Evolutionary conservation across 192 early-diverging fungal species (phyloP).

Genomic region (Dissophora ornata): DNA sequence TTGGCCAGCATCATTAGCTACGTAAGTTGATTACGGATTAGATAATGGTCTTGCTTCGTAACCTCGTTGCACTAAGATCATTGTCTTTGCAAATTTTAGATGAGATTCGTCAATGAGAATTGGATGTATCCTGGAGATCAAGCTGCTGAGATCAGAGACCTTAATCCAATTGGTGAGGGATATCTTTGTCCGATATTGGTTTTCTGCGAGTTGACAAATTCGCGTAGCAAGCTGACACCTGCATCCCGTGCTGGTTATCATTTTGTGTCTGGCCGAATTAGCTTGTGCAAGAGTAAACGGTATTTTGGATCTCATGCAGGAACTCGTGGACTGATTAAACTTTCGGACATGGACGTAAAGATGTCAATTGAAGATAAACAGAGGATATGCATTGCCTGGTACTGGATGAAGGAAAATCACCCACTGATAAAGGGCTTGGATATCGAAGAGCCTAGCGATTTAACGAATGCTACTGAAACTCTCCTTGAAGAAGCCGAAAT

Average conservation of each 20-base stretch:
- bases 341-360: slow-evolving; percentile 6
- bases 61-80: no score
- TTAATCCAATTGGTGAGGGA: slow-evolving; percentile 6
- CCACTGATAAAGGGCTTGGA: slow-evolving; percentile 15
- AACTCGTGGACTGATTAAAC: slow-evolving; percentile 13
- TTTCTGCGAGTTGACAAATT: slow-evolving; percentile 18
- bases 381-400: slow-evolving; percentile 16
- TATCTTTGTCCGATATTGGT: slow-evolving; percentile 14
- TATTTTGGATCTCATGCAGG: slow-evolving; percentile 22
- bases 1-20: slow-evolving; percentile 8
- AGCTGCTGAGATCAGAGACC: slow-evolving; percentile 13
- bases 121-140: slow-evolving; percentile 19
- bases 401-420: slow-evolving; percentile 21
- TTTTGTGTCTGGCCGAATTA: slow-evolving; percentile 28
- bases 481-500: background rate
- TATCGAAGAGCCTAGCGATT: slow-evolving; percentile 24
- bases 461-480: slow-evolving; percentile 15
- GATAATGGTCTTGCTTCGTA: no score
- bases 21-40: background rate
- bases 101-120: slow-evolving; percentile 20
- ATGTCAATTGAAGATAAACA: slow-evolving; percentile 5
- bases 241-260: slow-evolving; percentile 17
- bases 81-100: no score
- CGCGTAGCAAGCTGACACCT: slow-evolving; percentile 24
- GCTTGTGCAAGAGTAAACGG: slow-evolving; percentile 5